Evolutionary conservation across 1,139 yeast species (phyloP).

Genomic region (Arxiozyma bovina): DNA sequence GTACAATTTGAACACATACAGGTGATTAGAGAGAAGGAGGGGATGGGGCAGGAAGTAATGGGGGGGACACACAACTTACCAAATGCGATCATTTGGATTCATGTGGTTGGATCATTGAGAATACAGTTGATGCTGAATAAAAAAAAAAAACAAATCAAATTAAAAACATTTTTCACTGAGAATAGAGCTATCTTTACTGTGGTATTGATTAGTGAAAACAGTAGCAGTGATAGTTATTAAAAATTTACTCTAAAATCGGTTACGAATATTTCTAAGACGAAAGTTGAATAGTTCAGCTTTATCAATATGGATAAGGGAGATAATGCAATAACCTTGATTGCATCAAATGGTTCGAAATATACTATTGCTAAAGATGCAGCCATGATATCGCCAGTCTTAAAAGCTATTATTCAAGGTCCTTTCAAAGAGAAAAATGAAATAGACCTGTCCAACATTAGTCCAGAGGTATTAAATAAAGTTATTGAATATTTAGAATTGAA

Average conservation of each 20-base stretch:
- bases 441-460: conserved; percentile 48
- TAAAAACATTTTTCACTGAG: neutral
- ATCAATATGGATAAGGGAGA: neutral
- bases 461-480: conserved; percentile 65
- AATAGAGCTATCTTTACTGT: neutral
- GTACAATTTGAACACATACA: neutral
- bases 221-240: neutral
- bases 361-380: conserved; percentile 72
- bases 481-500: conserved; percentile 81
- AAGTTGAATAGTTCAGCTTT: neutral
- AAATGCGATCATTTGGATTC: neutral
- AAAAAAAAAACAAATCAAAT: no score
- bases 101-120: neutral
- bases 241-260: neutral
- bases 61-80: neutral
- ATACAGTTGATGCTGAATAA: neutral
- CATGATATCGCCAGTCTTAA: conserved; percentile 68
- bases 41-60: no score
- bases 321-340: conserved; percentile 49
- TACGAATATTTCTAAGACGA: neutral
- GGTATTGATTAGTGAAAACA: neutral
- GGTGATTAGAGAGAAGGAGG: neutral
- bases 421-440: conserved; percentile 37
- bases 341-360: conserved; percentile 64
- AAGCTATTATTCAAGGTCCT: conserved; percentile 40